phyloP scores from a whole-genome alignment of 23 red algal species.

The Gracilaria gracilis region DNA sequence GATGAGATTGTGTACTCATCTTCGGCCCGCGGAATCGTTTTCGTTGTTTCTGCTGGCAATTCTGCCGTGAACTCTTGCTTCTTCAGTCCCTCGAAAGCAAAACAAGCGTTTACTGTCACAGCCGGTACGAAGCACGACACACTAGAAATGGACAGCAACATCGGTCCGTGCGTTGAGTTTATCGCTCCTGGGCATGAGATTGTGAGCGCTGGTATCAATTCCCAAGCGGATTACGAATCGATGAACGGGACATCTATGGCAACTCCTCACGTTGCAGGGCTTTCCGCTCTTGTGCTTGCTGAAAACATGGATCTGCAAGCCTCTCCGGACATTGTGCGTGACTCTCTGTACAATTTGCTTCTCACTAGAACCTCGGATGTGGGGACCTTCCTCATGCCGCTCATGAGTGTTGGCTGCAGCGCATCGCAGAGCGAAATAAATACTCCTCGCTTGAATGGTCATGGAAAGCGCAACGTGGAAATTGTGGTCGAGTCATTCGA shows the following conservation, averaged over 20 bases:
- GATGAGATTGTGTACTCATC: conserved; percentile 62
- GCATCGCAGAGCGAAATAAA: conserved; percentile 3
- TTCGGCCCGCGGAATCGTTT: conserved; percentile 37
- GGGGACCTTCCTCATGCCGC: conserved; percentile 38
- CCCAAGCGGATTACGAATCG: conserved; percentile 20
- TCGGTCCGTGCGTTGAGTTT: conserved; percentile 66
- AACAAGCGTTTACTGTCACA: conserved; percentile 47
- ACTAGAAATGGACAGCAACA: conserved; percentile 48
- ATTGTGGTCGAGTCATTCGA: not conserved
- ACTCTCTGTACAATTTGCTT: conserved; percentile 34
- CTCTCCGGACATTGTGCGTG: not conserved
- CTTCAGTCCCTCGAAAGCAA: conserved; percentile 63
- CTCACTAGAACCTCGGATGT: conserved; percentile 39
- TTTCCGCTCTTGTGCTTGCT: conserved; percentile 63
- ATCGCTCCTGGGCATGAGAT: conserved; percentile 65
- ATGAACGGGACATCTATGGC: conserved; percentile 69
- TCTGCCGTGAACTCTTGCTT: conserved; percentile 61
- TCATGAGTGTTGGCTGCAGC: conserved; percentile 25
- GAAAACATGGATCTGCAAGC: conserved; percentile 31
- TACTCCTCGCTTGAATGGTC: not conserved
- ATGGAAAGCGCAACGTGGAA: not conserved
- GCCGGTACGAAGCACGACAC: conserved; percentile 41
- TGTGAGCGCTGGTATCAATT: conserved; percentile 53
- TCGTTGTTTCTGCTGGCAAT: conserved; percentile 71
- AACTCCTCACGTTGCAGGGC: conserved; percentile 51